phyloP scores from a whole-genome alignment of 2,329 filamentous ascomycete genomes.

The Penicillium sp. region DNA sequence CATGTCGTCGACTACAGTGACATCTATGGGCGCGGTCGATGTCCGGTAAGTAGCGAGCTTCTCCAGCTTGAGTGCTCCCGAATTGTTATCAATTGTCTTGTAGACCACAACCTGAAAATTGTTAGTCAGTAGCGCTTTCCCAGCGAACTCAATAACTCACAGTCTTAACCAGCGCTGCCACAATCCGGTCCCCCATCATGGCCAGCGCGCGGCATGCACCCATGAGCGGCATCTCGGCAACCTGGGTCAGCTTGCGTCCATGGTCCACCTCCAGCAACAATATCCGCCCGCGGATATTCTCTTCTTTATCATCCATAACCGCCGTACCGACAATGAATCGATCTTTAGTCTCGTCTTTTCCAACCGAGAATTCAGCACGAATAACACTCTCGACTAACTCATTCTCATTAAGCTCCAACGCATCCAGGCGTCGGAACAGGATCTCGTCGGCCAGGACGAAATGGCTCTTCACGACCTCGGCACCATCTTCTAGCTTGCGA shows the following conservation, averaged over 20 bases:
- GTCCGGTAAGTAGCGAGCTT: conserved; percentile 76
- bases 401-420: conserved; percentile 61
- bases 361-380: conserved; percentile 67
- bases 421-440: conserved; percentile 74
- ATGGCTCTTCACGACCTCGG: conserved; percentile 74
- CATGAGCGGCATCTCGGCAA: conserved; percentile 68
- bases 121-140: conserved; percentile 12
- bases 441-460: conserved; percentile 91
- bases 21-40: conserved; percentile 77
- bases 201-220: conserved; percentile 78
- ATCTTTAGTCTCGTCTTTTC: conserved; percentile 58
- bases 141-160: conserved; percentile 44
- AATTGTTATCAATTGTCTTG: conserved; percentile 43
- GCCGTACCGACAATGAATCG: conserved; percentile 90
- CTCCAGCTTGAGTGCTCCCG: conserved; percentile 52
- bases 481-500: conserved; percentile 66
- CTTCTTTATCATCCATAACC: conserved; percentile 60
- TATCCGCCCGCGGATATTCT: conserved; percentile 69
- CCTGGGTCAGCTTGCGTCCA: conserved; percentile 68
- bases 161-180: conserved; percentile 87
- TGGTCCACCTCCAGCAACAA: conserved; percentile 74
- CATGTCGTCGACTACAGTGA: conserved; percentile 69
- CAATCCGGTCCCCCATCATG: conserved; percentile 71
- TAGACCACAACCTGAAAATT: conserved; percentile 57
- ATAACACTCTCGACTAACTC: conserved; percentile 87